Conservation (phyloP, 257 asterid genomes). For the Euphrasia confusa region DNA sequence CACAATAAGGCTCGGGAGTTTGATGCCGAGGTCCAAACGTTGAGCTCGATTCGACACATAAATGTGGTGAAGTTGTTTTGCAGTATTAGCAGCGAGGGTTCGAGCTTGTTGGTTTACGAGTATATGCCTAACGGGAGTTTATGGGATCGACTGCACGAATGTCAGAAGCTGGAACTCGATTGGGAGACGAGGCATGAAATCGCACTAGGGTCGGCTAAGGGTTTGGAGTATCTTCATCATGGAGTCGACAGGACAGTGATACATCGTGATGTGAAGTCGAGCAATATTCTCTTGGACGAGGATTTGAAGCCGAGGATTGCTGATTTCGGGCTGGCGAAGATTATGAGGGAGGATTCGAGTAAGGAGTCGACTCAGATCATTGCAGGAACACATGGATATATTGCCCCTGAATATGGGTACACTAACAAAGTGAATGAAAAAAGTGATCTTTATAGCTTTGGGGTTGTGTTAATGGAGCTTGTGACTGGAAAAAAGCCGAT, state of each 20-base stretch:
- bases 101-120: slow-evolving; percentile 85
- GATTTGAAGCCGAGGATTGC: slow-evolving; percentile 71
- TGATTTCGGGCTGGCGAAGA: slow-evolving; percentile 87
- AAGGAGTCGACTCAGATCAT: slow-evolving; percentile 61
- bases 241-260: slow-evolving; percentile 61
- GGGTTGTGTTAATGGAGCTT: slow-evolving; percentile 91
- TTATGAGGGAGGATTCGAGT: slow-evolving; percentile 34
- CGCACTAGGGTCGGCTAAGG: slow-evolving; percentile 83
- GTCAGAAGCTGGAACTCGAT: slow-evolving; percentile 50
- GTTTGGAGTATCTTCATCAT: slow-evolving; percentile 87
- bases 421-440: slow-evolving; percentile 70
- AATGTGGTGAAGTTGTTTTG: slow-evolving; percentile 85
- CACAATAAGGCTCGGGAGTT: slow-evolving; percentile 41
- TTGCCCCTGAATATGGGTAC: slow-evolving; percentile 92
- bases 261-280: slow-evolving; percentile 91
- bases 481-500: slow-evolving; percentile 86
- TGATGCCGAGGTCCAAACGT: slow-evolving; percentile 72
- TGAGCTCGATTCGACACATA: slow-evolving; percentile 76
- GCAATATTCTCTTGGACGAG: slow-evolving; percentile 85
- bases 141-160: slow-evolving; percentile 70
- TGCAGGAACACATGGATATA: slow-evolving; percentile 90
- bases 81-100: slow-evolving; percentile 79
- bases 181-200: slow-evolving; percentile 76
- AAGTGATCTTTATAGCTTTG: slow-evolving; percentile 87
- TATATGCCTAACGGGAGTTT: slow-evolving; percentile 90